Conservation (phyloP, 495 filamentous ascomycete species). For the Cenococcum geophilum region DNA sequence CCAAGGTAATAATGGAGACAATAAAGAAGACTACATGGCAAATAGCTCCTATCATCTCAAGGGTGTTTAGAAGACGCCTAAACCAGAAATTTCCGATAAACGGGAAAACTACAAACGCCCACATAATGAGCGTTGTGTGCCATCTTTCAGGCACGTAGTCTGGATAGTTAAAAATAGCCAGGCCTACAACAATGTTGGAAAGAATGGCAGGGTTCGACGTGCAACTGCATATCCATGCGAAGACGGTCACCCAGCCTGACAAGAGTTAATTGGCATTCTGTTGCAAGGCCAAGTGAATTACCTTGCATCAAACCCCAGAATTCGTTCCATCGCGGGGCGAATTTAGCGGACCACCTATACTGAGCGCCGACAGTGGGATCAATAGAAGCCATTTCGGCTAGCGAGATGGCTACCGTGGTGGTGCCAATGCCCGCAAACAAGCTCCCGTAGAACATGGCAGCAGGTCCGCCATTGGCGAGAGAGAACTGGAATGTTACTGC, state of each 20-base stretch:
- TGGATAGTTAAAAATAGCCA: slow-evolving; percentile 23
- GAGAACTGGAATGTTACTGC: slow-evolving; percentile 22
- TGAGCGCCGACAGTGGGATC: slow-evolving; percentile 28
- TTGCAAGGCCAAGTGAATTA: not conserved
- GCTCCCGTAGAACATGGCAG: slow-evolving; percentile 33
- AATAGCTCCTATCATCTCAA: slow-evolving; percentile 18
- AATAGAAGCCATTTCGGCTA: slow-evolving; percentile 40
- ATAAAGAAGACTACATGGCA: slow-evolving; percentile 19
- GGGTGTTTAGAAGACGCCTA: slow-evolving; percentile 15
- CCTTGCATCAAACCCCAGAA: slow-evolving; percentile 26
- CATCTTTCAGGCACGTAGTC: slow-evolving; percentile 25
- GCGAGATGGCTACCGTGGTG: slow-evolving; percentile 26
- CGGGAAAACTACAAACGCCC: slow-evolving; percentile 9
- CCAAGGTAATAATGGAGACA: slow-evolving; percentile 7
- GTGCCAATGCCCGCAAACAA: slow-evolving; percentile 27
- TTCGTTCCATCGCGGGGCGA: slow-evolving; percentile 39
- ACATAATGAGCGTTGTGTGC: slow-evolving; percentile 25
- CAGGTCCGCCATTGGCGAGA: slow-evolving; percentile 33
- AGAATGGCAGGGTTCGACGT: slow-evolving; percentile 21
- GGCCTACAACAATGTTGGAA: slow-evolving; percentile 16
- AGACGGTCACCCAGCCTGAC: slow-evolving; percentile 28
- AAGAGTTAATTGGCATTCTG: not conserved
- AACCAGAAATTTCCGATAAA: slow-evolving; percentile 21
- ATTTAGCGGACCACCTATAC: slow-evolving; percentile 23
- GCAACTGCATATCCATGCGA: slow-evolving; percentile 14